These are phyloP conservation scores for Claviceps paspali DNA, from an alignment of 2,329 filamentous ascomycete species.

Conservation along the genomic window DNA sequence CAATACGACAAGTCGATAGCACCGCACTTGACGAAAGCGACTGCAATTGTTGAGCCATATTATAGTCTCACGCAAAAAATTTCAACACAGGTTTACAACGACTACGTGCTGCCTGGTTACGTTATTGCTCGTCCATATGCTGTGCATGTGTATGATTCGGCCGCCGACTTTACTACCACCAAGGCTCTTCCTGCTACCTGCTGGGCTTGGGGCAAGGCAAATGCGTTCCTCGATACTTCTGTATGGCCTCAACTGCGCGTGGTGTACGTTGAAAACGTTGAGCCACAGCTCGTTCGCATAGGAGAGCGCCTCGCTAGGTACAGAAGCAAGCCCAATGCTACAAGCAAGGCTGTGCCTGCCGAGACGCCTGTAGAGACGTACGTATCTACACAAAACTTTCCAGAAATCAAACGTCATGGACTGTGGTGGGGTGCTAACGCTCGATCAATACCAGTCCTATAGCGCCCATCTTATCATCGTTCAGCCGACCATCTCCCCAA, in stretches of 20 bases:
- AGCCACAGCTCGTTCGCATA: slow-evolving; percentile 87
- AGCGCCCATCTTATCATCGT: slow-evolving; percentile 17
- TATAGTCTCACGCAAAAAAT: slow-evolving; percentile 50
- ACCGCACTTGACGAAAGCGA: slow-evolving; percentile 54
- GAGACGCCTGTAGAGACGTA: slow-evolving; percentile 1
- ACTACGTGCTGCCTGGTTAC: slow-evolving; percentile 63
- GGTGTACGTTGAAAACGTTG: slow-evolving; percentile 80
- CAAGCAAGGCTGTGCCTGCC: slow-evolving; percentile 6
- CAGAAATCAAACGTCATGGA: neutral
- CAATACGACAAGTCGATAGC: slow-evolving; percentile 59
- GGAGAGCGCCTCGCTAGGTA: slow-evolving; percentile 75
- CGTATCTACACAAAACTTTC: neutral
- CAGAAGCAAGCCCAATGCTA: slow-evolving; percentile 25
- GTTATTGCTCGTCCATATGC: slow-evolving; percentile 59
- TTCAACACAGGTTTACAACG: slow-evolving; percentile 52
- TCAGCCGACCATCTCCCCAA: slow-evolving; percentile 20
- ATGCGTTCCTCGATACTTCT: slow-evolving; percentile 56
- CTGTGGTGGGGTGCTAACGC: neutral
- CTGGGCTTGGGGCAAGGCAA: slow-evolving; percentile 54
- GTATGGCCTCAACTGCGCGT: slow-evolving; percentile 70
- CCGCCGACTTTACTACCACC: slow-evolving; percentile 50
- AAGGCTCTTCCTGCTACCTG: slow-evolving; percentile 58
- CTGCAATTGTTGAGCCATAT: slow-evolving; percentile 51
- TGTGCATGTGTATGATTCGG: slow-evolving; percentile 48
- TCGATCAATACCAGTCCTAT: slow-evolving; percentile 2